phyloP scores from a whole-genome alignment of 2,329 filamentous ascomycete genomes.

The Balansia obtecta region DNA sequence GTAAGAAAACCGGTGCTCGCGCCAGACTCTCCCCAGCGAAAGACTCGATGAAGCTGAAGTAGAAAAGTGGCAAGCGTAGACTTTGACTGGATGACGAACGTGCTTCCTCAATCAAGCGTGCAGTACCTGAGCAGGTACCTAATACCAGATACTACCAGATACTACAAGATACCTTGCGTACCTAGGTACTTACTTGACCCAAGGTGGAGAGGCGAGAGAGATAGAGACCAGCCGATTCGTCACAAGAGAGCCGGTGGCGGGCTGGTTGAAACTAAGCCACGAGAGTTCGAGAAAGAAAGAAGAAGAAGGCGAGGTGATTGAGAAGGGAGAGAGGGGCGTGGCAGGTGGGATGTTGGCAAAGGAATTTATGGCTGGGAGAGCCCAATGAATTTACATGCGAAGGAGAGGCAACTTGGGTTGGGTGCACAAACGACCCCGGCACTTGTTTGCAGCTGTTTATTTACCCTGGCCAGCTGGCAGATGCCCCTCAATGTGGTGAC shows the following conservation, averaged over 20 bases:
- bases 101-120: neutral
- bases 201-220: neutral
- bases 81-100: neutral
- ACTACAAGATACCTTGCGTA: too few relatives aligned
- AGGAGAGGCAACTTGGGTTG: neutral
- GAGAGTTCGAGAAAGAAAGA: neutral
- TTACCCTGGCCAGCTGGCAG: slow-evolving; percentile 1
- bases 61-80: neutral
- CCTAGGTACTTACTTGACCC: too few relatives aligned
- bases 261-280: neutral
- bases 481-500: neutral
- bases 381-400: neutral
- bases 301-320: neutral
- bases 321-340: neutral
- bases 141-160: too few relatives aligned
- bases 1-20: neutral
- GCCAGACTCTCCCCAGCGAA: neutral
- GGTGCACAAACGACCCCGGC: neutral
- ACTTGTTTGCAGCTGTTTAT: neutral
- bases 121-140: too few relatives aligned
- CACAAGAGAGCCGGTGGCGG: neutral
- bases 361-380: neutral
- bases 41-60: neutral
- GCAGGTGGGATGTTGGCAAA: neutral
- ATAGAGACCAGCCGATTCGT: neutral